Conservation (phyloP, 2,329 filamentous ascomycete species). For the Apiospora hydei region DNA sequence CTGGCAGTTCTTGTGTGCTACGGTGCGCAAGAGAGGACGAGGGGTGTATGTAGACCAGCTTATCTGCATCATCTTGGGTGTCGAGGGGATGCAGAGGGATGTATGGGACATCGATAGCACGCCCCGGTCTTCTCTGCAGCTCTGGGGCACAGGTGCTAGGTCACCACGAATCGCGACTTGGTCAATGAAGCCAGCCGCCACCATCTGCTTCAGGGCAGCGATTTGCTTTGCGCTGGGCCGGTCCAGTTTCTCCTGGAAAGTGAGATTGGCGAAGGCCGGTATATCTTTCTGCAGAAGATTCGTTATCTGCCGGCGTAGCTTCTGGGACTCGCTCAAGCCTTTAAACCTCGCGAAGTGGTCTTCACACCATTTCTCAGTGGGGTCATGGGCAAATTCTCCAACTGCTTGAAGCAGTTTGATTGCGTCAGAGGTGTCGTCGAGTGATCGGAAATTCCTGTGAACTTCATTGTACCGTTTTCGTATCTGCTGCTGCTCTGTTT, state of each 20-base stretch:
- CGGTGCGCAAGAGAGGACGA: constrained; percentile 79
- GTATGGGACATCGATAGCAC: constrained; percentile 94
- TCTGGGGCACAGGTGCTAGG: constrained; percentile 78
- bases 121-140: constrained; percentile 71
- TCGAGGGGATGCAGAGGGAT: constrained; percentile 79
- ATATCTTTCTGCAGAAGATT: constrained; percentile 81
- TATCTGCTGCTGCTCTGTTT: constrained; percentile 72
- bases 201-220: constrained; percentile 86
- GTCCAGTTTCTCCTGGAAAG: constrained; percentile 63
- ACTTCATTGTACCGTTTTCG: constrained; percentile 70
- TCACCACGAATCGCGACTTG: constrained; percentile 93
- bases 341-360: constrained; percentile 88
- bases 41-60: constrained; percentile 86
- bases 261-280: constrained; percentile 65
- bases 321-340: constrained; percentile 83
- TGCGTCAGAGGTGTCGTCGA: constrained; percentile 85
- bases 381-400: constrained; percentile 82
- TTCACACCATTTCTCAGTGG: constrained; percentile 76
- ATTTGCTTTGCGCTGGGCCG: constrained; percentile 72
- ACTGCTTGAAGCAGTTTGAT: constrained; percentile 90
- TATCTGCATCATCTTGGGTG: constrained; percentile 56
- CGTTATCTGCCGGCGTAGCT: constrained; percentile 83
- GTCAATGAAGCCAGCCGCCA: constrained; percentile 91
- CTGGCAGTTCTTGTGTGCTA: constrained; percentile 76
- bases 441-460: constrained; percentile 78